Evolutionary conservation across 306 rosid species (phyloP), one percentile per base, ranked within the genome.

Genomic region (Gastrolobium villosum): DNA sequence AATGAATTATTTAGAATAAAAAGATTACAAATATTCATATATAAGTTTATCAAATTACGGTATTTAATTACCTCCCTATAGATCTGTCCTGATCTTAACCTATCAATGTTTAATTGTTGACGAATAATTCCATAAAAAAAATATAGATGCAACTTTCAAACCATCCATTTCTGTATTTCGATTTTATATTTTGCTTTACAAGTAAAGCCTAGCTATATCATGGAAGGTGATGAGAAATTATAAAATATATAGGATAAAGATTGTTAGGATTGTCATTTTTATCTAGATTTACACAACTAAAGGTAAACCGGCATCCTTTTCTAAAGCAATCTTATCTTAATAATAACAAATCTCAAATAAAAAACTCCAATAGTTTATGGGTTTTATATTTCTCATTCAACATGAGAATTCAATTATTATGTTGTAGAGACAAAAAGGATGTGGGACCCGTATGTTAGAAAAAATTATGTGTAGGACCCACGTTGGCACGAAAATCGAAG

Each of bases 271-370:
- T 53, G 32, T 7, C 10, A 4, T 53, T 53, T 7, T 53, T 5
- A 14, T 52, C 5, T 52, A 8, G 31, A 5, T 52, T 26, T 26
- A 20, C 10, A 7, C 60, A 26, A 14, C 3, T 0, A 7, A 55
- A 56, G 39, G 37, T 7, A 10, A 0, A 26, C 11, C 20, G 26
- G 26, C 11, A 2, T 36, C 30, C 8, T 13, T 35, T 36, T 35
- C 14, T 11, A 44, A 64, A 14, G 2, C 11, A 45, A 9, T 10
- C 15, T 67, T 41, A 11, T 46, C 6, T 46, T 6, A 3, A 7
- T 65, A 31, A 45, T 5, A 14, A 7, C 75, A 70, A 70, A 70
- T 50, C 62, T 70, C 75, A 70, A 56, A 56, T 72, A 7, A 7
- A n/a, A 41, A 46, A 35, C 37, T 15, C 15, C 5, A 10, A 39